Percentiles rank a stretch among this genome's conserved stretches.
Evolutionary conservation across 177 flowering plant species (phyloP).

Genomic region (Vitis hybrid): DNA sequence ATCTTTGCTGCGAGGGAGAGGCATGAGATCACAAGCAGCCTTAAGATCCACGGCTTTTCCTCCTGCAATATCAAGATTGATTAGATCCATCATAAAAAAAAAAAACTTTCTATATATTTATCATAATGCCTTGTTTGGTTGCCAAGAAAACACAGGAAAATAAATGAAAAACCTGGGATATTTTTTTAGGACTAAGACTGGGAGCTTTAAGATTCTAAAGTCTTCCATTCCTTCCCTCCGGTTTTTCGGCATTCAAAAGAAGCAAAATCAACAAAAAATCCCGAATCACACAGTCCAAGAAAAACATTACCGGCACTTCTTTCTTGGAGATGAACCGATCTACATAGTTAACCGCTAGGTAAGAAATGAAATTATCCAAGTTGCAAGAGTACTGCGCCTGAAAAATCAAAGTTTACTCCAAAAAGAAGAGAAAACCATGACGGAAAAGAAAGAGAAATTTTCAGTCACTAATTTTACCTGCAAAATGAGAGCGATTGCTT

Average conservation of each 20-base stretch:
- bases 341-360: constrained; percentile 65
- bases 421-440: neutral
- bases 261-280: no score
- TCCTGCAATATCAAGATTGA: constrained; percentile 34
- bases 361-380: constrained; percentile 33
- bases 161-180: no score
- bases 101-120: no score
- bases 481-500: constrained; percentile 37
- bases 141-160: no score
- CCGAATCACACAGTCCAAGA: no score
- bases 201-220: no score
- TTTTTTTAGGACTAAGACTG: neutral
- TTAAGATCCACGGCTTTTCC: constrained; percentile 59
- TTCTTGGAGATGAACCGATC: constrained; percentile 61
- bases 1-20: constrained; percentile 66
- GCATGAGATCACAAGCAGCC: constrained; percentile 45
- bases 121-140: no score
- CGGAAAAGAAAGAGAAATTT: neutral
- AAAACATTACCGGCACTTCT: constrained; percentile 39
- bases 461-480: constrained; percentile 26
- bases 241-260: no score
- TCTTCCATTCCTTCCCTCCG: no score
- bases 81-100: neutral
- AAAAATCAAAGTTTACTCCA: neutral
- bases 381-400: constrained; percentile 34